Conservation (phyloP, 2,329 filamentous ascomycete species). For the Penicillium sp. region DNA sequence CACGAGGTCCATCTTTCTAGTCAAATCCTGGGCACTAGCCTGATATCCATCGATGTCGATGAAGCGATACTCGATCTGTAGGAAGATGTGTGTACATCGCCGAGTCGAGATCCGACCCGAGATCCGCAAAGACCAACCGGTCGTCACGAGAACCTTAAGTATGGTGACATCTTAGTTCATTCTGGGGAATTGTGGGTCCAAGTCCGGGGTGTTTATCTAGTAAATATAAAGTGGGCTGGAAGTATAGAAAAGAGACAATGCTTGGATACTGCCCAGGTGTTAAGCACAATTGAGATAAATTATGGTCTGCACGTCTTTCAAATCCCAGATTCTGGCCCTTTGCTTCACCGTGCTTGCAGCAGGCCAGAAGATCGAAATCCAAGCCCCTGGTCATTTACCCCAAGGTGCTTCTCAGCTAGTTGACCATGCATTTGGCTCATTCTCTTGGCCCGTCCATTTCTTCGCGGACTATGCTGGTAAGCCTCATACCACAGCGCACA, state of each 20-base stretch:
- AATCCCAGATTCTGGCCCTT: neutral
- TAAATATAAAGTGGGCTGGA: neutral
- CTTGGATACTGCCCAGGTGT: too few species aligned
- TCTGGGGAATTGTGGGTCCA: neutral
- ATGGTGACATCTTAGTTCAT: neutral
- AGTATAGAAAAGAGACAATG: neutral
- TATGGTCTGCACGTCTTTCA: neutral
- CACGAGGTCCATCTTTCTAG: too few species aligned
- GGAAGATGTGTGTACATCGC: too few species aligned
- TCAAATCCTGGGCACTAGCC: too few species aligned
- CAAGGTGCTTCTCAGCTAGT: conserved; percentile 4
- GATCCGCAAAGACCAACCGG: neutral
- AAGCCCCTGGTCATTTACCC: neutral
- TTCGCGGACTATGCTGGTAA: conserved; percentile 14
- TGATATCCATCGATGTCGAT: too few species aligned
- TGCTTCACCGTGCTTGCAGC: neutral
- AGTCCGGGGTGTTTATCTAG: neutral
- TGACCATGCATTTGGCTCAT: conserved; percentile 10
- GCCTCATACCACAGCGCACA: neutral
- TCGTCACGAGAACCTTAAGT: neutral
- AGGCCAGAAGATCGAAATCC: neutral
- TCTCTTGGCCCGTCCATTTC: conserved; percentile 14
- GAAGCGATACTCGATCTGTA: too few species aligned
- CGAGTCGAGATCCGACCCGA: neutral
- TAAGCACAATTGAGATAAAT: neutral